Base-by-base conservation (phyloP, 768 basidiomycete species). In the Naganishia kalamii region DNA sequence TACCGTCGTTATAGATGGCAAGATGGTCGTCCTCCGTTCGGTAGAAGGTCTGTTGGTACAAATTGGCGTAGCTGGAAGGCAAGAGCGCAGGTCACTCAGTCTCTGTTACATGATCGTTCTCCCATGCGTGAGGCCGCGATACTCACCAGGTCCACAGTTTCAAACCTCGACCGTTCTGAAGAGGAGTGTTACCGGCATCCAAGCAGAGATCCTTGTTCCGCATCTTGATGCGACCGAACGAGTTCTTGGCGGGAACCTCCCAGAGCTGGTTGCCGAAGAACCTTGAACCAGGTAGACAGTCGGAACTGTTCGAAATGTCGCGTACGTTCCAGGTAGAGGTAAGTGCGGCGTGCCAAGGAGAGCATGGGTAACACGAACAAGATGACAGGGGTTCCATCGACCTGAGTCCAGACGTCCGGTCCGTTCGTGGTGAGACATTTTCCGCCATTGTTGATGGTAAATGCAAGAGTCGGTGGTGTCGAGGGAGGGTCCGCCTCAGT, bases 1-100 rank as follows among this genome's bases (percentile, higher is more conserved):
- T 46, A 51, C 50, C 23, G 33, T 41, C 65, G 41, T 46, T 27
- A 17, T 44, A 47, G 13, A 66, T 43, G 17, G 66, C 66, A 35
- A 67, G 63, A 30, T 61, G 47, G 60, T 66, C 48, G 62, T 69
- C 68, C 0, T 63, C 65, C 1, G 68, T 69, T 40, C 62, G 47
- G 51, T 63, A 69, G 44, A 62, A 69, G 23, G 61, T 41, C 52
- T 69, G 65, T 43, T 52, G 60, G 37, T 43, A 41, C 13, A 69
- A 54, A 37, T 51, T 62, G 17, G 29, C 19, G 57, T 64, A 69
- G 60, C 62, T 69, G 40, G 13, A 37, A 29, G 17, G 21, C 60
- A 13, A 6, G n/a, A 19, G 6, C 21, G 2, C 4, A 11, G 27
- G 3, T 12, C 23, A n/a, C 21, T 7, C 2, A 44, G 35, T 40